Evolutionary conservation across 2,329 filamentous ascomycete species (phyloP), one percentile per base, ranked within the genome.

Genomic region (Cladosporium sp.): DNA sequence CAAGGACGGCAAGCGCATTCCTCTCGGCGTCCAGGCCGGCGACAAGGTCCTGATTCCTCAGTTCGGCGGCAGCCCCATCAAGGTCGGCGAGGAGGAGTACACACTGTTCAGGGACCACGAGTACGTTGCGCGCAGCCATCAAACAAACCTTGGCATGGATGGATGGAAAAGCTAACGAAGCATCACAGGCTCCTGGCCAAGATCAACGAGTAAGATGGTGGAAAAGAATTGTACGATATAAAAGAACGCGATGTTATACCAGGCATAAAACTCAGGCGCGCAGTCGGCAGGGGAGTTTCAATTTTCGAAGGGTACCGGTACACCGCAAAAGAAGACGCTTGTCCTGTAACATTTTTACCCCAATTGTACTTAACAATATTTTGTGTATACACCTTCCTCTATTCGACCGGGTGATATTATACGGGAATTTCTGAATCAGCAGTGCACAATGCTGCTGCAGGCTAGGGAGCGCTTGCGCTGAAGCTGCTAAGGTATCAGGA

Each of bases 21-120:
- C 90, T 69, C 92, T 94, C 85, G 90, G 92, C 74, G 95, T 98
- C 66, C 71, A 84, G 73, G 83, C 89, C 59, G 95, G 95, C 72
- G 95, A 99, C 84, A 91, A 92, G 77, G 95, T 99, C 69, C 83
- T 99, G 84, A 97, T 98, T 79, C 95, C 95, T 74, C 91, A 94
- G 88, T 99, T 90, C 77, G 95, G 95, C 76, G 95, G 95, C 71
- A 95, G 90, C 78, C 90, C 94, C 71, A 89, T 99, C 80, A 98
- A 98, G 88, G 92, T 98, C 74, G 95, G 94, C 74, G 94, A 99
- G 75, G 93, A 98, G 73, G 95, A 99, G 84, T 98, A 88, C 85
- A 89, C 91, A 71, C 88, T 99, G 71, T 99, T 97, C 90, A 88
- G 95, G 77, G 95, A 99, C 83, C 91, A 93, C 85, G 95, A 99